Conservation (phyloP, 148 eudicot species). For the Polygonum aviculare region DNA sequence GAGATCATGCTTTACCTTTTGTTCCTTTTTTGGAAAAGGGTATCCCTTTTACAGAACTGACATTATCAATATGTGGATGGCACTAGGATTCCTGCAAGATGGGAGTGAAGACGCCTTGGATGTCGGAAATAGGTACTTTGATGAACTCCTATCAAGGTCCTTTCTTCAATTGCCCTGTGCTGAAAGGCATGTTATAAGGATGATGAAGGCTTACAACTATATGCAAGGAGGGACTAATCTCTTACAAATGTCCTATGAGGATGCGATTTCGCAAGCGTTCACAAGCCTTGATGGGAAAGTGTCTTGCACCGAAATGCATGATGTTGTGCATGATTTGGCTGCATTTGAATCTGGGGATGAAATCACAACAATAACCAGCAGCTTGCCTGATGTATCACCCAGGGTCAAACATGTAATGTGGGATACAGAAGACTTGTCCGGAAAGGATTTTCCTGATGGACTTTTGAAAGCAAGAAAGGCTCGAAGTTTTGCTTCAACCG, state of each 20-base stretch:
- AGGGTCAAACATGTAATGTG: not conserved
- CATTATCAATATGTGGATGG: constrained; percentile 19
- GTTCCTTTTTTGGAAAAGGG: constrained; percentile 18
- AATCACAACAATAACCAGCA: not conserved
- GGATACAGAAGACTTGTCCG: not conserved
- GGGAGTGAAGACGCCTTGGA: constrained; percentile 3
- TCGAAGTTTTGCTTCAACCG: not conserved
- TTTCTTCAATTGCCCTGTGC: constrained; percentile 12
- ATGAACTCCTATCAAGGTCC: constrained; percentile 15
- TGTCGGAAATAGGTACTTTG: constrained; percentile 15
- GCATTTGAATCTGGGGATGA: not conserved
- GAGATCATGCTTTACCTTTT: constrained; percentile 18
- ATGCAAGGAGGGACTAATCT: not conserved
- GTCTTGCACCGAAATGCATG: constrained; percentile 11
- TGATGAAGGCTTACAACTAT: not conserved
- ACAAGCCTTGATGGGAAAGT: not conserved
- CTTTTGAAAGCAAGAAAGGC: not conserved
- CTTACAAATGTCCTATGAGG: not conserved
- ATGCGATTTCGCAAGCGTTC: constrained; percentile 2
- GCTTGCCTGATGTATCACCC: not conserved
- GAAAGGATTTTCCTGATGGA: not conserved
- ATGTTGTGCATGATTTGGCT: constrained; percentile 6
- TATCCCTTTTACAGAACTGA: not conserved
- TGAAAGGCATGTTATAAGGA: not conserved
- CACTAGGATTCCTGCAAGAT: constrained; percentile 8